Base-by-base conservation (phyloP, 2,329 filamentous ascomycete species). In the Hortaea werneckii region DNA sequence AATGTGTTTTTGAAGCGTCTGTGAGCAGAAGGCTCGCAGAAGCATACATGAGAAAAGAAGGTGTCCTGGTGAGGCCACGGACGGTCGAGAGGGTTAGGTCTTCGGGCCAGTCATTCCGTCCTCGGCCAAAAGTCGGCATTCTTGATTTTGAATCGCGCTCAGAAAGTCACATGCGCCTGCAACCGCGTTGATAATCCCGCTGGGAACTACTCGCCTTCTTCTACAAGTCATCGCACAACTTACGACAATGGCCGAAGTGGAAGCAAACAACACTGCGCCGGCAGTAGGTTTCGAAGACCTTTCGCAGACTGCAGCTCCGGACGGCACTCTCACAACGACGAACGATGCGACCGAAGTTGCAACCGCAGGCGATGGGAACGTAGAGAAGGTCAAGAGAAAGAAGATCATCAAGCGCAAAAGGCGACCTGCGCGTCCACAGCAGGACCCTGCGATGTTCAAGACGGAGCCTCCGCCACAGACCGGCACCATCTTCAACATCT, bases 401-500 rank as follows among this genome's bases (percentile, higher is more conserved):
- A 94, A 90, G 72, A 87, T 96, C 55, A 84, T 95, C 55, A 82
- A 89, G 52, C 88, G 86, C 64, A 95, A 95, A 73, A 83, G 85
- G 60, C 78, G 88, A 35, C 92, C 92, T 29, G 92, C 92, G 40
- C 81, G 90, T 48, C 84, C 85, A 0, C 92, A 98, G 69, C 83
- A 95, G 59, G 92, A 98, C 61, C 80, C 88, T 1, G 80, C 83
- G 37, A 82, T 82, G 38, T 78, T 94, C 68, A 86, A 84, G 57
- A 83, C 83, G 30, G 87, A 95, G 58, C 84, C 86, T 4, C 87
- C 89, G 11, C 85, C 87, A 1, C 89, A 96, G 60, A 96, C 90
- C 0, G 92, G 92, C 44, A 94, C 87, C 0, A 87, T 89, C 48
- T 98, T 92, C 76, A 98, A 98, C 67, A 94, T 94, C 60, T 95